phyloP scores from a whole-genome alignment of 1,284 basidiomycete genomes.

The Xanthoconium separans region DNA sequence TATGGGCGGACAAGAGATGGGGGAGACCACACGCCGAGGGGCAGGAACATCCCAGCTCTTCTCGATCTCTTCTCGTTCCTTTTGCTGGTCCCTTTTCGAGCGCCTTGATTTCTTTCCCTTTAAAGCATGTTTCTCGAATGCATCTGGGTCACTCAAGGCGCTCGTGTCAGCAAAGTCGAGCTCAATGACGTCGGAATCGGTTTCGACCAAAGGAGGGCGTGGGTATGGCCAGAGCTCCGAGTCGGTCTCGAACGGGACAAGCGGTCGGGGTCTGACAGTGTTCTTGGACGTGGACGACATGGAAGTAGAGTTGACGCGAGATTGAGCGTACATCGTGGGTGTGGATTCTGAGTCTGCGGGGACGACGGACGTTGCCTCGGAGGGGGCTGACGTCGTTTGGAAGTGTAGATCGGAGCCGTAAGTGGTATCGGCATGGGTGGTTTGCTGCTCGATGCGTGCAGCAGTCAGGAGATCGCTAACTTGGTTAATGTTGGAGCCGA shows the following conservation, averaged over 20 bases:
- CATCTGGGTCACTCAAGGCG: constrained; percentile 59
- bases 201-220: constrained; percentile 39
- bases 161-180: constrained; percentile 70
- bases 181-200: constrained; percentile 58
- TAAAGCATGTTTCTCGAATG: constrained; percentile 37
- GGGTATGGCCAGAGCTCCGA: constrained; percentile 68
- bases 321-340: constrained; percentile 20
- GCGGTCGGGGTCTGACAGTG: constrained; percentile 27
- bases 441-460: constrained; percentile 25
- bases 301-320: not conserved
- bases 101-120: constrained; percentile 38
- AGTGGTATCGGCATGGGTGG: constrained; percentile 3
- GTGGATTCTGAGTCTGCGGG: constrained; percentile 7
- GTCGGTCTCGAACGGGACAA: constrained; percentile 58
- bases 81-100: constrained; percentile 36
- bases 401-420: constrained; percentile 7
- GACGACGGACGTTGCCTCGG: not conserved
- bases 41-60: constrained; percentile 56
- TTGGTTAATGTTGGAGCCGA: constrained; percentile 35
- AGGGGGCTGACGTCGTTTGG: constrained; percentile 1
- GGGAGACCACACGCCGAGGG: constrained; percentile 15
- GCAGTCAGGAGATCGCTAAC: constrained; percentile 32
- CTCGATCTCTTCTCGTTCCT: constrained; percentile 57
- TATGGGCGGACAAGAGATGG: constrained; percentile 9
- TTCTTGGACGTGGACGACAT: constrained; percentile 13